These are phyloP conservation scores for Chlorella sorokiniana DNA, from an alignment of 139 green algal species.

Conservation along the genomic window DNA sequence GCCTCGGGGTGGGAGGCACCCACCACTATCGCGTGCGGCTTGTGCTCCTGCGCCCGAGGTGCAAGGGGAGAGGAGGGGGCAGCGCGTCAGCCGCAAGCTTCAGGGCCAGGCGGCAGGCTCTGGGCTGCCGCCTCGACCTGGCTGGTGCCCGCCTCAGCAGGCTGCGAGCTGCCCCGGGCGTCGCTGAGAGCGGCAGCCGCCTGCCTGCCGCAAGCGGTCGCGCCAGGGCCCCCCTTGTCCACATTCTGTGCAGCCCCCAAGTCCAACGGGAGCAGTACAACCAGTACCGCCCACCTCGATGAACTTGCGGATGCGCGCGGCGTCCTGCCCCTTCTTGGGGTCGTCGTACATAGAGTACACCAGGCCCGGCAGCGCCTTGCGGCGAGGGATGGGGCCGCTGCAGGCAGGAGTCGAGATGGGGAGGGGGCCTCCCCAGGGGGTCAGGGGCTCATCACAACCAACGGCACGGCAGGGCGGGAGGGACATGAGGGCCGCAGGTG, in stretches of 20 bases:
- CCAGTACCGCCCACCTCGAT: slow-evolving; percentile 45
- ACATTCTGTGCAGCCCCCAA: no score
- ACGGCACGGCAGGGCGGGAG: background rate
- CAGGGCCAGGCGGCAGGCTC: no score
- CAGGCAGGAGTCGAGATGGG: background rate
- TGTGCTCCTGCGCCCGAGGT: slow-evolving; percentile 54
- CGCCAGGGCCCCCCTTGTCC: no score
- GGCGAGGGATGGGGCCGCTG: slow-evolving; percentile 50
- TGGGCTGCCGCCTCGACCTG: no score
- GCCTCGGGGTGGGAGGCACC: slow-evolving; percentile 60
- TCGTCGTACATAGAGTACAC: slow-evolving; percentile 53
- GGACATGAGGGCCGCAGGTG: no score
- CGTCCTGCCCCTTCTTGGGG: slow-evolving; percentile 52
- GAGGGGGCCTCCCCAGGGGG: background rate
- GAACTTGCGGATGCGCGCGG: slow-evolving; percentile 62
- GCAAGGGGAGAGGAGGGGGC: background rate
- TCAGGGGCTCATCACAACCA: background rate
- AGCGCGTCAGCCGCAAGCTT: no score
- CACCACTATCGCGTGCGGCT: slow-evolving; percentile 83
- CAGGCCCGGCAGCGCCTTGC: slow-evolving; percentile 29
- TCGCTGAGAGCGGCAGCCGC: no score
- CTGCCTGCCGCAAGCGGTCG: no score
- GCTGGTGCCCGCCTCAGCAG: no score
- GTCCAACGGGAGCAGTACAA: no score
- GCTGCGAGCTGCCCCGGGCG: no score